Conservation (phyloP, 176 grass and related monocot genomes). For the Tillandsia fasciculata region DNA sequence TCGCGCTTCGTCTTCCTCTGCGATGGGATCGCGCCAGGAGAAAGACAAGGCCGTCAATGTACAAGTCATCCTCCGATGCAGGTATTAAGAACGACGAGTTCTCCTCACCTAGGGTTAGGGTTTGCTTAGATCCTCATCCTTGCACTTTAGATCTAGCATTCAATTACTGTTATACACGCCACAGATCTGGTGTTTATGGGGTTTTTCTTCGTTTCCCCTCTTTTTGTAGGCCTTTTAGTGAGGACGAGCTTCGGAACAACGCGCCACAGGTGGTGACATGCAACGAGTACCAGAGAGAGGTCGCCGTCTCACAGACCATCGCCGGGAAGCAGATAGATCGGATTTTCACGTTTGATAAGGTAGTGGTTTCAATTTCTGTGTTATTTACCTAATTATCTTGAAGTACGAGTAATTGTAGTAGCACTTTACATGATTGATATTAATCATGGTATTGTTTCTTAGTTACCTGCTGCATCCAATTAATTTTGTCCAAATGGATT, state of each 20-base stretch:
- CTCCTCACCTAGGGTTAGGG: background rate
- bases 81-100: conserved; percentile 21
- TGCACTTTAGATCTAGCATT: conserved; percentile 1
- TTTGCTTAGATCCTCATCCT: background rate
- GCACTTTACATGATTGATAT: no score
- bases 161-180: background rate
- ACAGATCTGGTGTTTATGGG: background rate
- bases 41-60: conserved; percentile 98
- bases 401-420: no score
- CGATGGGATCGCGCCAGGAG: conserved; percentile 83
- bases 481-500: no score
- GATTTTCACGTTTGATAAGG: conserved; percentile 97
- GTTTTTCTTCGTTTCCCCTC: conserved; percentile 1
- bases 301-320: conserved; percentile 75
- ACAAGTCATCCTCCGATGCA: conserved; percentile 94
- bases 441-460: no score
- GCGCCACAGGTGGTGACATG: conserved; percentile 93
- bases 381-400: background rate
- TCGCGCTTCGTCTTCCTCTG: background rate
- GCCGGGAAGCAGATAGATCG: conserved; percentile 79
- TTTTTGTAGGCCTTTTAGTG: conserved; percentile 63
- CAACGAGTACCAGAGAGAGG: conserved; percentile 89
- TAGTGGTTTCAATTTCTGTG: conserved; percentile 10
- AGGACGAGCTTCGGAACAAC: conserved; percentile 75
- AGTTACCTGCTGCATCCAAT: no score